Evolutionary conservation across 2,329 filamentous ascomycete species (phyloP).

Genomic region (Aspergillus fumigatiaffinis): DNA sequence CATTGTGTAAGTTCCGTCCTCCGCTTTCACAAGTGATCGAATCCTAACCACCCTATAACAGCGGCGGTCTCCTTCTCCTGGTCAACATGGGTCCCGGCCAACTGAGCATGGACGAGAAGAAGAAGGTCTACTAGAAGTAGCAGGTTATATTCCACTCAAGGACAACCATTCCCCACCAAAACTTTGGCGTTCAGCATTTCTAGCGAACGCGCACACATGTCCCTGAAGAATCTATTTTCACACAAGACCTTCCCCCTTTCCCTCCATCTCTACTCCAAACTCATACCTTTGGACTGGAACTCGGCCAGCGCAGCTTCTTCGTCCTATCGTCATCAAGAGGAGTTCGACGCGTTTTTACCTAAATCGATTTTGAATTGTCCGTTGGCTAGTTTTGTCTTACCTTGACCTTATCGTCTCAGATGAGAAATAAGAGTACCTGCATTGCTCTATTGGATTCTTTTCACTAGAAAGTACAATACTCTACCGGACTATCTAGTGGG

Average conservation of each 20-base stretch:
- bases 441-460: neutral
- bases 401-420: neutral
- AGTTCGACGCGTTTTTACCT: neutral
- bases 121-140: constrained; percentile 84
- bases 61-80: constrained; percentile 86
- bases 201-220: neutral
- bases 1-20: constrained; percentile 65
- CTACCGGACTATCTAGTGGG: neutral
- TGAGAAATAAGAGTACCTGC: neutral
- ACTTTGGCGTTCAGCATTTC: neutral
- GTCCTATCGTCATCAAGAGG: neutral
- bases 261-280: neutral
- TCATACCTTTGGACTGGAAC: neutral
- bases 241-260: neutral
- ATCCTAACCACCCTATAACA: constrained; percentile 21
- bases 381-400: neutral
- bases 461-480: too few species aligned
- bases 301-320: neutral
- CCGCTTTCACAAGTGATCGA: neutral
- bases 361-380: neutral
- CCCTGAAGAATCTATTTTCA: neutral
- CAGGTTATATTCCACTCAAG: neutral
- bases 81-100: constrained; percentile 98
- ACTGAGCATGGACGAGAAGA: constrained; percentile 99
- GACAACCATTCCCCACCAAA: neutral